Evolutionary conservation across 345 rosid genomes (phyloP).

Genomic region (Populus nigra): DNA sequence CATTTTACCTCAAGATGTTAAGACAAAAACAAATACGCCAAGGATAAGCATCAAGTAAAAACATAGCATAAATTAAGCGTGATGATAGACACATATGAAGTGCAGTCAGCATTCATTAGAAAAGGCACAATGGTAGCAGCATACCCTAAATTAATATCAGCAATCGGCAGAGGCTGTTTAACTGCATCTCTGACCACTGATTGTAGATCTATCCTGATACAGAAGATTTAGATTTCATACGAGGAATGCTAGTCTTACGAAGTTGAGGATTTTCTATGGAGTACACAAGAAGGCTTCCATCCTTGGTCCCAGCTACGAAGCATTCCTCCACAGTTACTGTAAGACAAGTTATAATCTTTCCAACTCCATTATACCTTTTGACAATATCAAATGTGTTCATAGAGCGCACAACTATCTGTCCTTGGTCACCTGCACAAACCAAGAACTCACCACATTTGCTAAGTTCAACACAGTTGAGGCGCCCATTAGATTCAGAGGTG

Average conservation of each 20-base stretch:
- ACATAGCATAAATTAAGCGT: not conserved
- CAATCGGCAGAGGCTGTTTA: slow-evolving; percentile 9
- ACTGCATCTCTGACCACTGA: slow-evolving; percentile 10
- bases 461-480: slow-evolving; percentile 86
- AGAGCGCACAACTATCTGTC: slow-evolving; percentile 83
- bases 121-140: slow-evolving; percentile 1
- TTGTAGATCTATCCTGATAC: slow-evolving; percentile 33
- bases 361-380: slow-evolving; percentile 66
- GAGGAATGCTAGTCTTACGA: slow-evolving; percentile 45
- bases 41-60: not conserved
- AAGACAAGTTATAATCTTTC: slow-evolving; percentile 74
- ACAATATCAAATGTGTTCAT: slow-evolving; percentile 88
- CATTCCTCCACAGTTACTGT: slow-evolving; percentile 87
- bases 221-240: slow-evolving; percentile 48
- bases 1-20: too few species aligned
- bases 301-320: slow-evolving; percentile 94
- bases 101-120: not conserved
- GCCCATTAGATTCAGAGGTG: slow-evolving; percentile 82
- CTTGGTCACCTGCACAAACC: slow-evolving; percentile 95
- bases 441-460: slow-evolving; percentile 83
- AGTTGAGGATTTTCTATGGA: slow-evolving; percentile 81
- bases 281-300: slow-evolving; percentile 86
- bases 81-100: not conserved
- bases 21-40: not conserved
- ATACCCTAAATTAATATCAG: slow-evolving; percentile 28